phyloP scores from a whole-genome alignment of 768 basidiomycete genomes.

The Thelephora aurantiotincta region DNA sequence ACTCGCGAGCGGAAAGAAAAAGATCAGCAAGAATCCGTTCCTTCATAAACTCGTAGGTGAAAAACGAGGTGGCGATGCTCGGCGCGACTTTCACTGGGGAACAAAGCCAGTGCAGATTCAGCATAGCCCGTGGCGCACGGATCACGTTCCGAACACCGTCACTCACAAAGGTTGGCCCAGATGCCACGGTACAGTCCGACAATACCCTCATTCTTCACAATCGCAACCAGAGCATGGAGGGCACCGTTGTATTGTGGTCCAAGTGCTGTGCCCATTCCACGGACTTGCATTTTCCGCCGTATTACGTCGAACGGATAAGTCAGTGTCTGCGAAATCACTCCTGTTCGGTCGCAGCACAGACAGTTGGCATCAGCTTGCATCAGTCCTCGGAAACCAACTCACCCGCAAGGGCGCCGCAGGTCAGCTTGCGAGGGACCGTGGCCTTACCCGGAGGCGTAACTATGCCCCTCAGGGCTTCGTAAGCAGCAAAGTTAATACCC shows the following conservation, averaged over 20 bases:
- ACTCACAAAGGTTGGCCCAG: slow-evolving; percentile 81
- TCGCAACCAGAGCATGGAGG: slow-evolving; percentile 57
- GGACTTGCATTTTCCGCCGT: slow-evolving; percentile 91
- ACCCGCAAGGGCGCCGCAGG: slow-evolving; percentile 83
- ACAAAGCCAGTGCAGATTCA: slow-evolving; percentile 1
- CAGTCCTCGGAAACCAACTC: slow-evolving; percentile 11
- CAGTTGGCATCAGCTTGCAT: not conserved
- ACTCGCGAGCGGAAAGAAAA: no score
- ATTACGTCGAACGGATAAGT: slow-evolving; percentile 96
- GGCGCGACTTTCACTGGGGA: slow-evolving; percentile 76
- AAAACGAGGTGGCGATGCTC: slow-evolving; percentile 78
- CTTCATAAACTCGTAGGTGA: slow-evolving; percentile 63
- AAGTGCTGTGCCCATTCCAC: slow-evolving; percentile 51
- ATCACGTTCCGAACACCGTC: slow-evolving; percentile 2
- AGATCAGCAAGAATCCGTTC: slow-evolving; percentile 26
- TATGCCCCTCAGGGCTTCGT: slow-evolving; percentile 66
- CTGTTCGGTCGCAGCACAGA: slow-evolving; percentile 19
- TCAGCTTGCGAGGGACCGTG: slow-evolving; percentile 51
- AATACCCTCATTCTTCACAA: slow-evolving; percentile 61
- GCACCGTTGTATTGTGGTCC: slow-evolving; percentile 69
- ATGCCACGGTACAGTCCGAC: slow-evolving; percentile 71
- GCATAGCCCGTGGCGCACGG: not conserved
- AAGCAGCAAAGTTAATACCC: slow-evolving; percentile 84
- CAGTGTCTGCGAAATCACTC: slow-evolving; percentile 85
- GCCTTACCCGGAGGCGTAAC: slow-evolving; percentile 76